Evolutionary conservation across 345 rosid genomes (phyloP).

Genomic region (Dipteronia dyeriana): DNA sequence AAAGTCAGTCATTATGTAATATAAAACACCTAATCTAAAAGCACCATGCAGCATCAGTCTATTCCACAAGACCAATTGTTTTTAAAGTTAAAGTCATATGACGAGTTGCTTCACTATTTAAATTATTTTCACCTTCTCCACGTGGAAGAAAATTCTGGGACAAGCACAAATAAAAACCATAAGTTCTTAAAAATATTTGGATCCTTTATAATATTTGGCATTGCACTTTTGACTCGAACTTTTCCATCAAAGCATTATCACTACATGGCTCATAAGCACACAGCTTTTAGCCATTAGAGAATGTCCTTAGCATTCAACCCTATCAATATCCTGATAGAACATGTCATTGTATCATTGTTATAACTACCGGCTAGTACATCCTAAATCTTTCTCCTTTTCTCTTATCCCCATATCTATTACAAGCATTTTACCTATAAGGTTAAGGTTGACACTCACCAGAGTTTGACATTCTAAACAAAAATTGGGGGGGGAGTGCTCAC

Average conservation of each 20-base stretch:
- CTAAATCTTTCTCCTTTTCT: constrained; percentile 1
- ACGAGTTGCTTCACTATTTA: neutral
- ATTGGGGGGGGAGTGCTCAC: too few relatives aligned
- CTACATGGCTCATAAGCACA: neutral
- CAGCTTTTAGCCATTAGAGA: neutral
- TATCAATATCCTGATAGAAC: neutral
- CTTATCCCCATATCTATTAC: neutral
- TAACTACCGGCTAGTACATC: neutral
- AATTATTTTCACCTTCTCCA: neutral
- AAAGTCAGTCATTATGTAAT: neutral
- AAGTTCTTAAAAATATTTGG: too few relatives aligned
- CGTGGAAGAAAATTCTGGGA: neutral
- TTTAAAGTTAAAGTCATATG: neutral
- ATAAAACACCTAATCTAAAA: neutral
- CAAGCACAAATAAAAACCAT: neutral
- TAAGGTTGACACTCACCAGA: too few relatives aligned
- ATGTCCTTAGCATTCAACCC: neutral
- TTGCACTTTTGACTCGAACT: too few relatives aligned
- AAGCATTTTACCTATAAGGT: neutral
- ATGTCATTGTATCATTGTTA: neutral
- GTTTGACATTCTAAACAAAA: too few relatives aligned
- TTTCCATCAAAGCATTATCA: neutral
- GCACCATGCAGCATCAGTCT: neutral
- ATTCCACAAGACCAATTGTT: neutral
- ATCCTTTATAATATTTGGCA: too few relatives aligned